Conservation (phyloP, 2,329 filamentous ascomycete species). For the Coniochaeta prunicola region DNA sequence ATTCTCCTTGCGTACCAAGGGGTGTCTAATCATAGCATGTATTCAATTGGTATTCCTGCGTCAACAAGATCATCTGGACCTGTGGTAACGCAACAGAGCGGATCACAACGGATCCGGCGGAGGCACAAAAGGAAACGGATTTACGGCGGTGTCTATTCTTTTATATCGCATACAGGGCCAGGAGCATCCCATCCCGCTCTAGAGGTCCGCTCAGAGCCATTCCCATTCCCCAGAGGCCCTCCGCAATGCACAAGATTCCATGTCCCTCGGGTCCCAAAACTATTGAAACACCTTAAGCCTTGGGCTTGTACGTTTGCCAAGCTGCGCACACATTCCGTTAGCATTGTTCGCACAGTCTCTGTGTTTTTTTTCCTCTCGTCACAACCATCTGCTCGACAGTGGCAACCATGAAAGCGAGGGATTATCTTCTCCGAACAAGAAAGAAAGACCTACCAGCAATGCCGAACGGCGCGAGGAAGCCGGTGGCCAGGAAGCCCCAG, state of each 20-base stretch:
- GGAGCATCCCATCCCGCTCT: not conserved
- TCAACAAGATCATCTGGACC: too few species aligned
- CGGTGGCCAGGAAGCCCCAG: constrained; percentile 60
- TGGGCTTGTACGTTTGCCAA: constrained; percentile 43
- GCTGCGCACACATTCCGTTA: constrained; percentile 27
- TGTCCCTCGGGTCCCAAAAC: constrained; percentile 6
- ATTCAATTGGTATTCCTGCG: too few species aligned
- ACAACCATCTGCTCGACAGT: not conserved
- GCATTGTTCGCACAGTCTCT: too few species aligned
- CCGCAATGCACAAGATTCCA: constrained; percentile 2
- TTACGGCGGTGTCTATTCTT: constrained; percentile 9
- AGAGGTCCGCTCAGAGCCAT: not conserved
- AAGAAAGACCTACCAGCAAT: constrained; percentile 53
- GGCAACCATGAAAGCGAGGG: not conserved
- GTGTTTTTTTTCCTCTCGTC: not conserved
- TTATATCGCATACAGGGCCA: constrained; percentile 9
- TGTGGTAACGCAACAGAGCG: not conserved
- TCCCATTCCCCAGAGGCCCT: not conserved
- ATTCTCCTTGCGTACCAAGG: too few species aligned
- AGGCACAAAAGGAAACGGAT: not conserved
- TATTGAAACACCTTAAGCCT: constrained; percentile 21
- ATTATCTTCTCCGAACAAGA: not conserved
- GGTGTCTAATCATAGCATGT: not conserved
- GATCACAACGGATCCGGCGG: not conserved
- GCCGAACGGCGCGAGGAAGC: constrained; percentile 57